A percentile compares a stretch with the other conserved stretches of the same genome.
phyloP scores from a whole-genome alignment of 306 rosid species.

The Lathyrus sativus region DNA sequence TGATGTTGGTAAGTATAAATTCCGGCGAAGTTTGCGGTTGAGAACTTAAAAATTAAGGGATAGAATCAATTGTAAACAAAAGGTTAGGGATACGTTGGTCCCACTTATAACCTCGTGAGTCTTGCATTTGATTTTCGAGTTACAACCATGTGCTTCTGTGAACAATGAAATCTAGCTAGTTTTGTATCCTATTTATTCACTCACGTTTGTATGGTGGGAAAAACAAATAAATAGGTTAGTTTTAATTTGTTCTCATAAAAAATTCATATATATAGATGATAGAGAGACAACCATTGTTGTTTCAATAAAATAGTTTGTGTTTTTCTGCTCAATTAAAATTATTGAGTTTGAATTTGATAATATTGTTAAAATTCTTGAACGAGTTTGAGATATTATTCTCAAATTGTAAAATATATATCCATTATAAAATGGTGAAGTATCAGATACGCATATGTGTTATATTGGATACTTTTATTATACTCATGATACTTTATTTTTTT shows the following conservation, averaged over 20 bases:
- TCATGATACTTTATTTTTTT: too few relatives aligned
- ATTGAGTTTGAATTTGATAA: too few relatives aligned
- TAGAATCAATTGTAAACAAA: neutral
- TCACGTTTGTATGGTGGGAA: neutral
- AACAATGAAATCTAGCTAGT: constrained; percentile 1
- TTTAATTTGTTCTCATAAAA: neutral
- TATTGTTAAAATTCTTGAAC: too few relatives aligned
- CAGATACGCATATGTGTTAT: too few relatives aligned
- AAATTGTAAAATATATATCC: too few relatives aligned
- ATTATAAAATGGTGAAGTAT: too few relatives aligned
- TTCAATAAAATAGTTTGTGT: too few relatives aligned
- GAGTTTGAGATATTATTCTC: too few relatives aligned
- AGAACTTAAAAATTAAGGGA: constrained; percentile 13
- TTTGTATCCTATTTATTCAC: neutral
- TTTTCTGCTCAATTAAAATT: too few relatives aligned
- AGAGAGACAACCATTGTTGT: too few relatives aligned
- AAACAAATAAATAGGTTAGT: neutral
- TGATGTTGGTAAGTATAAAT: constrained; percentile 19
- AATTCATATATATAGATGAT: too few relatives aligned
- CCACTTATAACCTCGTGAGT: constrained; percentile 3
- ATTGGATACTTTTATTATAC: too few relatives aligned
- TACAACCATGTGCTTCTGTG: constrained; percentile 3
- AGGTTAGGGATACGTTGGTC: neutral
- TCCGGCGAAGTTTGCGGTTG: constrained; percentile 55
- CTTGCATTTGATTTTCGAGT: constrained; percentile 4